Conservation (phyloP, 2,329 filamentous ascomycete species). For the Xylariales sp. region DNA sequence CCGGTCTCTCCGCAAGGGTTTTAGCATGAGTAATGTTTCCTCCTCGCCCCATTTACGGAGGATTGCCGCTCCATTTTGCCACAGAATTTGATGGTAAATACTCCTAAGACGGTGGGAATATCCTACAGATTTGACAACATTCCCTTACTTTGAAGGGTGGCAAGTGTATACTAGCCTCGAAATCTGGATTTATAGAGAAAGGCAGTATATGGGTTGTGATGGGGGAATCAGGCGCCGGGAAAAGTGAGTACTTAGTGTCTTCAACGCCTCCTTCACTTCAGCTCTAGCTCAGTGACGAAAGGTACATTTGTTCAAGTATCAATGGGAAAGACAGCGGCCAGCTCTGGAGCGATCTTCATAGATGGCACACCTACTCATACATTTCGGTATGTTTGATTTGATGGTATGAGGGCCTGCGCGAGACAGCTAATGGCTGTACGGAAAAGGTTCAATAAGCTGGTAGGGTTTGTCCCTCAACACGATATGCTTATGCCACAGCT, state of each 20-base stretch:
- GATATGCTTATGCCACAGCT: constrained; percentile 1
- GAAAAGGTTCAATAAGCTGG: constrained; percentile 1
- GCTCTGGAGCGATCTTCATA: neutral
- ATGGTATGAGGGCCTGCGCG: neutral
- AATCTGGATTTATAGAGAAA: neutral
- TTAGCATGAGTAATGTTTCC: constrained; percentile 2
- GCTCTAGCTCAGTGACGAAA: neutral
- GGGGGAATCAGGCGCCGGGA: constrained; percentile 3
- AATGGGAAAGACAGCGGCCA: neutral
- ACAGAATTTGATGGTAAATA: constrained; percentile 1
- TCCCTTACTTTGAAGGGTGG: neutral
- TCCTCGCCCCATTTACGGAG: neutral
- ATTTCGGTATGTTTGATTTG: neutral
- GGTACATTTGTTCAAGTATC: neutral
- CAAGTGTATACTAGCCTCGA: neutral
- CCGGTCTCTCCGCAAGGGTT: neutral
- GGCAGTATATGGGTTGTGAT: constrained; percentile 4
- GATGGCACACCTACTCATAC: neutral
- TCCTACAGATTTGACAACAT: constrained; percentile 1
- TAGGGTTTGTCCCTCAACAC: constrained; percentile 2
- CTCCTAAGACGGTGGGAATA: neutral
- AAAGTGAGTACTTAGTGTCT: constrained; percentile 1
- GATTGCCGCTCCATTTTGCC: neutral
- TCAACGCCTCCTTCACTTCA: neutral
- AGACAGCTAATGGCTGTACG: neutral